A percentile compares a stretch with the other conserved stretches of the same genome.
Evolutionary conservation across 495 filamentous ascomycete genomes (phyloP).

Genomic region (Sabuloglossum arenarium): DNA sequence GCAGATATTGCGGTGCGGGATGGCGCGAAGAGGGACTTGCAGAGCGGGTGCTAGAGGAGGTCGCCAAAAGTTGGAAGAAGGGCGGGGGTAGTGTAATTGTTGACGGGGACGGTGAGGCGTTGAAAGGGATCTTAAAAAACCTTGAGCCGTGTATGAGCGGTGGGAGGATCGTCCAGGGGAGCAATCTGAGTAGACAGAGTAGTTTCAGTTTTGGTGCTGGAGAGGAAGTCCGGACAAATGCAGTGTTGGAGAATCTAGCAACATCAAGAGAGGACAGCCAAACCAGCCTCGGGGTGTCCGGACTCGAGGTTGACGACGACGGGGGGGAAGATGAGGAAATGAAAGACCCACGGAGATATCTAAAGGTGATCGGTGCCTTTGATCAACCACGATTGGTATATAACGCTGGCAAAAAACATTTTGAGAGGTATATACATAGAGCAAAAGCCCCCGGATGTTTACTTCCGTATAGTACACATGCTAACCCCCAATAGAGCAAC

Average conservation of each 20-base stretch:
- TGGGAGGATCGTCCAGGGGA: conserved; percentile 32
- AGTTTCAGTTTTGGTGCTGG: conserved; percentile 26
- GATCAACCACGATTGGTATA: conserved; percentile 76
- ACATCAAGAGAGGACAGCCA: conserved; percentile 34
- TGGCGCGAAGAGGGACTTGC: conserved; percentile 92
- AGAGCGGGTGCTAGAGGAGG: conserved; percentile 79
- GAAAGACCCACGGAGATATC: conserved; percentile 50
- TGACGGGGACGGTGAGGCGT: conserved; percentile 48
- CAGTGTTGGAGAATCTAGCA: conserved; percentile 11
- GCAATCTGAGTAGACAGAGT: conserved; percentile 31
- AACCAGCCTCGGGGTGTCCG: conserved; percentile 40
- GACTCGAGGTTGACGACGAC: conserved; percentile 31
- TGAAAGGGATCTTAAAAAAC: conserved; percentile 61
- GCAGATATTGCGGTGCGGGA: conserved; percentile 80
- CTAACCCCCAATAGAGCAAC: background rate
- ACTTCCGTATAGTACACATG: background rate
- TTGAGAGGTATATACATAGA: conserved; percentile 37
- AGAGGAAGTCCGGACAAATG: background rate
- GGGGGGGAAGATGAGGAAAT: conserved; percentile 32
- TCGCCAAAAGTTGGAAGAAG: conserved; percentile 76
- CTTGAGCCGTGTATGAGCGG: conserved; percentile 70
- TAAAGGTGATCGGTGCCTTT: conserved; percentile 58
- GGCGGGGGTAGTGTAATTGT: conserved; percentile 69
- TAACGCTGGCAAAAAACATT: conserved; percentile 75
- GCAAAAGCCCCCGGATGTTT: background rate